Conservation (phyloP, 164 flowering plant genomes). For the Piper betle region DNA sequence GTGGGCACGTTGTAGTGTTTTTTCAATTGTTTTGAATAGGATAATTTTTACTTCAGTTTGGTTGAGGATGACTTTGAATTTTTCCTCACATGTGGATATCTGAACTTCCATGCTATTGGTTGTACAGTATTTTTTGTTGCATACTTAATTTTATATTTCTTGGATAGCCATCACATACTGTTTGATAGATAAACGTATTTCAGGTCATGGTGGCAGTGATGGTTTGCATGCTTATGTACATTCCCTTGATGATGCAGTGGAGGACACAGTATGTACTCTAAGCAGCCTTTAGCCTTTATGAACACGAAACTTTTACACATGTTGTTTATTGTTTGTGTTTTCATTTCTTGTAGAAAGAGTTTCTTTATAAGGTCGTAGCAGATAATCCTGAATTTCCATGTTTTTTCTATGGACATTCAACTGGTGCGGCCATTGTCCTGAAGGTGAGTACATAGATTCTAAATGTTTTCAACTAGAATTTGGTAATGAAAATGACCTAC, state of each 20-base stretch:
- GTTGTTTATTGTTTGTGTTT: background rate
- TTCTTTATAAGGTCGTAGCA: constrained; percentile 41
- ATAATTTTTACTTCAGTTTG: no score
- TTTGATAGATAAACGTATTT: background rate
- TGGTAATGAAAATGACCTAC: no score
- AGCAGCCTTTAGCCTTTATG: no score
- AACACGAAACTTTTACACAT: no score
- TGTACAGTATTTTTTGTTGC: background rate
- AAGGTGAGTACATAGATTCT: constrained; percentile 31
- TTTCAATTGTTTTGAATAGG: no score
- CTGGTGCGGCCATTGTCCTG: constrained; percentile 74
- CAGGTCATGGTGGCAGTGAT: constrained; percentile 95
- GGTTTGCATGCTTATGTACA: constrained; percentile 83
- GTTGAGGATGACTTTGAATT: no score
- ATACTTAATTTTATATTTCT: background rate
- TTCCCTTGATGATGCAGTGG: constrained; percentile 66
- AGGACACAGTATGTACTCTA: background rate
- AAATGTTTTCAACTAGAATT: no score
- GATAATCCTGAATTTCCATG: constrained; percentile 75
- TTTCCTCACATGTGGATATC: no score
- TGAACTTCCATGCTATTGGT: no score
- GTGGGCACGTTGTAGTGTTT: no score
- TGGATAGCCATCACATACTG: background rate
- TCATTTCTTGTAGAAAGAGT: constrained; percentile 35
- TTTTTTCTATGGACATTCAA: constrained; percentile 88